phyloP scores from a whole-genome alignment of 75 land plant species.

The Isoetes taiwanensis region DNA sequence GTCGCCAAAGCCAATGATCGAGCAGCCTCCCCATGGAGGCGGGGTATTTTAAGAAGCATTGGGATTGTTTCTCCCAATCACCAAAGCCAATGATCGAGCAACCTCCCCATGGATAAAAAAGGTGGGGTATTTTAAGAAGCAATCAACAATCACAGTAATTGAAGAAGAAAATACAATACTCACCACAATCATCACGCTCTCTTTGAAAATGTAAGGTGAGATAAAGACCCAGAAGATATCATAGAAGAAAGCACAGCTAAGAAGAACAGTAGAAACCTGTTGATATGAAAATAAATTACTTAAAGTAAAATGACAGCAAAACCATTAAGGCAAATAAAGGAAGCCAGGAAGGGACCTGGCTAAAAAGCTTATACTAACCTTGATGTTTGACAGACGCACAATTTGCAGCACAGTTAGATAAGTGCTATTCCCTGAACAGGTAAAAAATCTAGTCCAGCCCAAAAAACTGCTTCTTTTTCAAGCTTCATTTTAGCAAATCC shows the following conservation, averaged over 20 bases:
- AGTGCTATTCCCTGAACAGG: conserved; percentile 40
- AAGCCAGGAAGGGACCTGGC: too few species aligned
- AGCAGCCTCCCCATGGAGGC: conserved; percentile 98
- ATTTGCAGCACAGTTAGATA: conserved; percentile 89
- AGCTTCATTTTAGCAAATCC: too few species aligned
- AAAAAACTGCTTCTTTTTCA: too few species aligned
- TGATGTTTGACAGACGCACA: conserved; percentile 81
- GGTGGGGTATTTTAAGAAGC: too few species aligned
- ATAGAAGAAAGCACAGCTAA: conserved; percentile 78
- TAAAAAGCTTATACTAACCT: conserved; percentile 45
- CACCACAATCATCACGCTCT: conserved; percentile 98
- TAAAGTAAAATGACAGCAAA: too few species aligned
- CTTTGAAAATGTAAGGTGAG: conserved; percentile 55
- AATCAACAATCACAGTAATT: not conserved
- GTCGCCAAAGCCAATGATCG: conserved; percentile 96
- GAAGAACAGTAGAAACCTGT: conserved; percentile 90
- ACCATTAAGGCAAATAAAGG: too few species aligned
- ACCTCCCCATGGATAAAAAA: too few species aligned
- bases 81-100: too few species aligned
- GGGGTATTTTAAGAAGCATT: conserved; percentile 89
- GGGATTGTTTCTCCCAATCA: conserved; percentile 91
- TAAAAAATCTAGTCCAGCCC: too few species aligned
- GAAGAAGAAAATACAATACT: too few species aligned
- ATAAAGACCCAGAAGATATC: conserved; percentile 97
- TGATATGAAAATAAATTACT: too few species aligned